phyloP scores from a whole-genome alignment of 2,329 filamentous ascomycete species.

The Aspergillus sojae region DNA sequence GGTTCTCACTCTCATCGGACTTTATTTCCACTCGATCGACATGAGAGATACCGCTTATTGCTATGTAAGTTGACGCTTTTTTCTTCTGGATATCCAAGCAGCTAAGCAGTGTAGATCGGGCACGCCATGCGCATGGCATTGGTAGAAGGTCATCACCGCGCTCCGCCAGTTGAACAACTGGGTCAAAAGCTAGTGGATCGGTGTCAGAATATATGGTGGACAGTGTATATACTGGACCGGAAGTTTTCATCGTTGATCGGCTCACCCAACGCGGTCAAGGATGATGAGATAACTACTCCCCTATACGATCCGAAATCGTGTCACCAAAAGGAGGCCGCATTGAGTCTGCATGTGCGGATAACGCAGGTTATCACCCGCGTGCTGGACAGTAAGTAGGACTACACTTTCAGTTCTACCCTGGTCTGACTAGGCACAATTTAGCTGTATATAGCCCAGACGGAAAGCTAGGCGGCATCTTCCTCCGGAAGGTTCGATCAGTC shows the following conservation, averaged over 20 bases:
- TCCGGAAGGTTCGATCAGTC: constrained; percentile 37
- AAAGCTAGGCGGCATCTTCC: constrained; percentile 27
- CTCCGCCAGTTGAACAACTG: constrained; percentile 52
- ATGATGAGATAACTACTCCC: constrained; percentile 51
- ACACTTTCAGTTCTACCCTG: neutral
- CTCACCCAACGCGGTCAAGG: constrained; percentile 52
- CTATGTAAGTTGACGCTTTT: constrained; percentile 41
- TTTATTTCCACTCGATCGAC: constrained; percentile 56
- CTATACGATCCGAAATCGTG: constrained; percentile 45
- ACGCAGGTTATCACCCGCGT: constrained; percentile 43
- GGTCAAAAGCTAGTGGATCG: constrained; percentile 51
- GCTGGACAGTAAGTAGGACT: constrained; percentile 36
- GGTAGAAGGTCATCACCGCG: constrained; percentile 56
- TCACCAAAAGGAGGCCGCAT: constrained; percentile 35
- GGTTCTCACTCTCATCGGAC: constrained; percentile 52
- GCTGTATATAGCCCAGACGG: constrained; percentile 40
- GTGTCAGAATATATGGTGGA: constrained; percentile 59
- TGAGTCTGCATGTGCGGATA: constrained; percentile 46
- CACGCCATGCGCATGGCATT: constrained; percentile 58
- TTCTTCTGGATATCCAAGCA: neutral
- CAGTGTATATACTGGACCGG: constrained; percentile 56
- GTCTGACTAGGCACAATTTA: constrained; percentile 12
- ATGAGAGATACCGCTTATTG: constrained; percentile 53
- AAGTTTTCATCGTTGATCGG: constrained; percentile 60
- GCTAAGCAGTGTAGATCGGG: constrained; percentile 47